Evolutionary conservation across 169 alveolate species (phyloP).

Genomic region (Plasmodium gonderi): DNA sequence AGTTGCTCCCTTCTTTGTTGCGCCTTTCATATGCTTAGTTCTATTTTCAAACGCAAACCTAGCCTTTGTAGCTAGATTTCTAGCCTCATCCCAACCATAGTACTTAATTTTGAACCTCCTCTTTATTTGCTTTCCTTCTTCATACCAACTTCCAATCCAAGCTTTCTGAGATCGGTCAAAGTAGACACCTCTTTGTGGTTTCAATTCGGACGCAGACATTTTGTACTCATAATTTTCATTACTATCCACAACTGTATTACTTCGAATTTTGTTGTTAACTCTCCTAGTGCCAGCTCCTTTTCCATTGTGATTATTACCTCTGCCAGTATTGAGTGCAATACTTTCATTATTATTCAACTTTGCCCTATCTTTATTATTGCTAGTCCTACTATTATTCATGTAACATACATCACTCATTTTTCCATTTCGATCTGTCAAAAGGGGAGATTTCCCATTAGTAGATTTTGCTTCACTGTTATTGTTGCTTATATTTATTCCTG

Average conservation of each 20-base stretch:
- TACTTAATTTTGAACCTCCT: constrained; percentile 57
- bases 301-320: not conserved
- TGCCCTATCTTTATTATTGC: not conserved
- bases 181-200: constrained; percentile 75
- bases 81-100: constrained; percentile 76
- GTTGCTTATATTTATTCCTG: not conserved
- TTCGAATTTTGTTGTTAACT: not conserved
- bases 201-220: constrained; percentile 17
- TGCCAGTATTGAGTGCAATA: not conserved
- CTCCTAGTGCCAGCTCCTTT: constrained; percentile 8
- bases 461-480: not conserved
- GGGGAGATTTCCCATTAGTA: not conserved
- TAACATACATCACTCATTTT: not conserved
- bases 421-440: not conserved
- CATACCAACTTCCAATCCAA: constrained; percentile 77
- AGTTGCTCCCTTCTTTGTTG: not conserved
- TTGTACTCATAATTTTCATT: constrained; percentile 40
- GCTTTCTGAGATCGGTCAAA: constrained; percentile 73
- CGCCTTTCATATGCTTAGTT: constrained; percentile 16
- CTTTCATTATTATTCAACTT: not conserved
- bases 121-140: constrained; percentile 73
- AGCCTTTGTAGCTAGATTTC: constrained; percentile 60
- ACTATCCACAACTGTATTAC: not conserved
- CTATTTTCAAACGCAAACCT: constrained; percentile 62
- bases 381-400: not conserved